phyloP scores from a whole-genome alignment of 169 alveolate species.

The Miamiensis avidus region DNA sequence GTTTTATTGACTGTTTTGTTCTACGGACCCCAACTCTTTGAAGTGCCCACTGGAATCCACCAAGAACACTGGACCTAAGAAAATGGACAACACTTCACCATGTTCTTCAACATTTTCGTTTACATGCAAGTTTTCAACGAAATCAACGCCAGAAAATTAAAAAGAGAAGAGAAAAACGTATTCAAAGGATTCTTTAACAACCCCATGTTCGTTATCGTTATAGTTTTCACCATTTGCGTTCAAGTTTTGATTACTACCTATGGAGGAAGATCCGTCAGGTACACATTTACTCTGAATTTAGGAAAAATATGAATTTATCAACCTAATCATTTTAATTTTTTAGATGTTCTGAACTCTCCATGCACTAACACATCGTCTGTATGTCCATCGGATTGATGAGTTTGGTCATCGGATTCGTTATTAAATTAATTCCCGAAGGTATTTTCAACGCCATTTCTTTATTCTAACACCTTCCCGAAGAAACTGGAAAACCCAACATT shows the following conservation, averaged over 20 bases:
- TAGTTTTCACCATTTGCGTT: constrained; percentile 55
- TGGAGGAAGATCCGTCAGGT: constrained; percentile 68
- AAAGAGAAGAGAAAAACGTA: constrained; percentile 69
- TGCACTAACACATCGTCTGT: constrained; percentile 65
- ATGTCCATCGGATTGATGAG: constrained; percentile 58
- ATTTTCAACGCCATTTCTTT: background rate
- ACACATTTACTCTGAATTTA: constrained; percentile 22
- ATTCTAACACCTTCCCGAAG: background rate
- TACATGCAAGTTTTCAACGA: constrained; percentile 80
- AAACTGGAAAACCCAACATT: no score
- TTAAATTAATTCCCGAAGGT: constrained; percentile 40
- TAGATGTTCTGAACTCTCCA: constrained; percentile 57
- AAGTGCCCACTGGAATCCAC: constrained; percentile 18
- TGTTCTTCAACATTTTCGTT: constrained; percentile 77
- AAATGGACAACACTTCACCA: constrained; percentile 55
- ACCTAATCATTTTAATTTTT: no score
- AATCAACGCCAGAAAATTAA: constrained; percentile 83
- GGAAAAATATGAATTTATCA: no score
- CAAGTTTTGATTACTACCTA: constrained; percentile 69
- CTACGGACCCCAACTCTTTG: constrained; percentile 49
- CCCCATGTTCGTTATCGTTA: constrained; percentile 65
- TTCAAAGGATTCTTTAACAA: constrained; percentile 79
- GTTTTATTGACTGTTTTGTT: constrained; percentile 50
- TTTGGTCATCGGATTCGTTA: constrained; percentile 39
- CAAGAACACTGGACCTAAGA: constrained; percentile 24